Conservation (phyloP, 2,329 filamentous ascomycete species). For the Phoma sp. region DNA sequence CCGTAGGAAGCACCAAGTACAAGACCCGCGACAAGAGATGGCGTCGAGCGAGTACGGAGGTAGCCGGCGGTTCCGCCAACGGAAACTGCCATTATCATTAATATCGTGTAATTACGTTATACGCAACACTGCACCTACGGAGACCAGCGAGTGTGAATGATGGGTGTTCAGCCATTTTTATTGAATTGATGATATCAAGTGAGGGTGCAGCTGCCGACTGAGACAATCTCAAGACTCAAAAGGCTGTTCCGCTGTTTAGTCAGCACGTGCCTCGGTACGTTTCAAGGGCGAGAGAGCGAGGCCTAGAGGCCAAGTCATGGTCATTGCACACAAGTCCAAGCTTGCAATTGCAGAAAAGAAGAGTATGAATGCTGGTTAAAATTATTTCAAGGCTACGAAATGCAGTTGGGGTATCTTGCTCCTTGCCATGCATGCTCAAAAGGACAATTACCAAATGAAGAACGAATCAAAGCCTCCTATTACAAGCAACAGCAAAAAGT, state of each 20-base stretch:
- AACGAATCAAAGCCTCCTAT: background rate
- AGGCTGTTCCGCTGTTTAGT: background rate
- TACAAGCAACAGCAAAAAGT: background rate
- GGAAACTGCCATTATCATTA: slow-evolving; percentile 24
- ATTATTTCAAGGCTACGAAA: background rate
- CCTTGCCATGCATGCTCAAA: slow-evolving; percentile 5
- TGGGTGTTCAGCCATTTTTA: slow-evolving; percentile 36
- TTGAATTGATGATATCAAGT: background rate
- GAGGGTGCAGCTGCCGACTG: background rate
- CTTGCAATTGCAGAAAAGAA: background rate
- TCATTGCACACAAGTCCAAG: background rate
- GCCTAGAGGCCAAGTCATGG: background rate
- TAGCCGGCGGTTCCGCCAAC: slow-evolving; percentile 38
- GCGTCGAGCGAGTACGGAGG: slow-evolving; percentile 36
- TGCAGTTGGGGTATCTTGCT: slow-evolving; percentile 14
- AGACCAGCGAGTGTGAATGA: slow-evolving; percentile 39
- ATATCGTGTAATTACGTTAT: background rate
- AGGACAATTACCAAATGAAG: background rate
- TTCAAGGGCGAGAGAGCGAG: background rate
- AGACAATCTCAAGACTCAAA: background rate
- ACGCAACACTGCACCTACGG: slow-evolving; percentile 17
- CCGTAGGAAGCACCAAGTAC: slow-evolving; percentile 35
- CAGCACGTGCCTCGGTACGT: slow-evolving; percentile 3
- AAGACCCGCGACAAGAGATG: slow-evolving; percentile 35
- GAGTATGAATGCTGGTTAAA: background rate